These are phyloP conservation scores for Chionographis japonica DNA, from an alignment of 106 monocot species.

Conservation along the genomic window DNA sequence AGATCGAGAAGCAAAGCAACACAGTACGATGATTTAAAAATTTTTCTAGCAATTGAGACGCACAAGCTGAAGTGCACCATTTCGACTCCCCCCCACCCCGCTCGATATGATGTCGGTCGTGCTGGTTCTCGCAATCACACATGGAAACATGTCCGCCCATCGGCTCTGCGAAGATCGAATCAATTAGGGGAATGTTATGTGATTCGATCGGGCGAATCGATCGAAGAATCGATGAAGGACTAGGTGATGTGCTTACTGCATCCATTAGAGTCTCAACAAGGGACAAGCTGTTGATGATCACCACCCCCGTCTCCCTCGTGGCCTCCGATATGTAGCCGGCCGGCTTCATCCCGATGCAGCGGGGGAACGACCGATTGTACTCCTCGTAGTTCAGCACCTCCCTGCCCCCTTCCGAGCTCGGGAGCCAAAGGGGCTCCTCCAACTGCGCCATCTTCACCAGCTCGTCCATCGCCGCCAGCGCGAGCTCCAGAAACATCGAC, in stretches of 20 bases:
- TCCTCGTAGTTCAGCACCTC: constrained; percentile 46
- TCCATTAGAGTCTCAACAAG: constrained; percentile 68
- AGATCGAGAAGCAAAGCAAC: too few relatives aligned
- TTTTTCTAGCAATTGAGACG: constrained; percentile 4
- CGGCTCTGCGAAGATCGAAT: constrained; percentile 27
- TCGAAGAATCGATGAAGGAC: not conserved
- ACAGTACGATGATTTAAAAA: too few relatives aligned
- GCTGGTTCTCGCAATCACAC: constrained; percentile 36
- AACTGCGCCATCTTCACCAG: constrained; percentile 56
- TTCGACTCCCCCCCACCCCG: constrained; percentile 51
- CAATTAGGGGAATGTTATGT: too few relatives aligned
- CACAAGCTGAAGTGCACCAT: constrained; percentile 60
- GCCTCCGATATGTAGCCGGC: constrained; percentile 42
- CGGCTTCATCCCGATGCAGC: constrained; percentile 35
- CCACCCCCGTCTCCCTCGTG: constrained; percentile 49
- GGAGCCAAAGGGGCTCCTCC: constrained; percentile 56
- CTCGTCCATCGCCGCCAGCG: constrained; percentile 58
- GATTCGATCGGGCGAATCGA: too few relatives aligned
- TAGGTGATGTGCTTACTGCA: constrained; percentile 20
- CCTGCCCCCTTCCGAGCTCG: constrained; percentile 6
- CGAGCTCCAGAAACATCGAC: constrained; percentile 51
- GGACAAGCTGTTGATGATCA: constrained; percentile 47
- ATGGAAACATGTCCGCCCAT: constrained; percentile 61
- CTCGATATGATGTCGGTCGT: constrained; percentile 50
- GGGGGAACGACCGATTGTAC: constrained; percentile 27